Conservation (phyloP, 176 grass and related monocot genomes). For the Bolboschoenus planiculmis region DNA sequence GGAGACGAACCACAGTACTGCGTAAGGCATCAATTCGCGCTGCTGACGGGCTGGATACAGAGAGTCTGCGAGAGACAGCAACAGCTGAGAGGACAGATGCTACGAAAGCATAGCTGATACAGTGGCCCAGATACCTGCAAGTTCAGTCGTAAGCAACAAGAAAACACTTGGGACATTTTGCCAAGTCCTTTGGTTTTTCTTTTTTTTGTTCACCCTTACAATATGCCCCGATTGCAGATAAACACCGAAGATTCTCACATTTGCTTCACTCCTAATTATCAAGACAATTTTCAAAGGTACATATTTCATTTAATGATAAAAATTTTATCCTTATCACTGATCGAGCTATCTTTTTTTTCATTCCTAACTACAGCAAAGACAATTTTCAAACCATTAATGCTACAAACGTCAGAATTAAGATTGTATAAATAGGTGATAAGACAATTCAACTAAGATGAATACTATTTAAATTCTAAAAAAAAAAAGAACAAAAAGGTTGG, state of each 20-base stretch:
- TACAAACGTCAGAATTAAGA: neutral
- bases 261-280: neutral
- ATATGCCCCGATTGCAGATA: neutral
- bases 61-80: conserved; percentile 74
- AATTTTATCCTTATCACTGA: neutral
- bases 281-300: neutral
- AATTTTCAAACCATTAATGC: neutral
- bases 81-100: conserved; percentile 89
- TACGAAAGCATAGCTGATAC: conserved; percentile 98
- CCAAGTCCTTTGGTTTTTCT: neutral
- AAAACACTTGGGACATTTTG: conserved; percentile 35
- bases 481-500: neutral
- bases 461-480: neutral
- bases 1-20: conserved; percentile 86
- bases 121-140: conserved; percentile 96
- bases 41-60: conserved; percentile 77
- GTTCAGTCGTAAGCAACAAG: neutral
- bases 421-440: neutral
- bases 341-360: neutral
- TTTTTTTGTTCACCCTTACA: neutral
- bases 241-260: neutral
- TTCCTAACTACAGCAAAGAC: neutral
- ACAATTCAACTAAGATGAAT: neutral
- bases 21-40: conserved; percentile 81
- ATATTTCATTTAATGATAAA: neutral